Conservation (phyloP, 352 stramenopile genomes). For the Globisporangium nagaii region DNA sequence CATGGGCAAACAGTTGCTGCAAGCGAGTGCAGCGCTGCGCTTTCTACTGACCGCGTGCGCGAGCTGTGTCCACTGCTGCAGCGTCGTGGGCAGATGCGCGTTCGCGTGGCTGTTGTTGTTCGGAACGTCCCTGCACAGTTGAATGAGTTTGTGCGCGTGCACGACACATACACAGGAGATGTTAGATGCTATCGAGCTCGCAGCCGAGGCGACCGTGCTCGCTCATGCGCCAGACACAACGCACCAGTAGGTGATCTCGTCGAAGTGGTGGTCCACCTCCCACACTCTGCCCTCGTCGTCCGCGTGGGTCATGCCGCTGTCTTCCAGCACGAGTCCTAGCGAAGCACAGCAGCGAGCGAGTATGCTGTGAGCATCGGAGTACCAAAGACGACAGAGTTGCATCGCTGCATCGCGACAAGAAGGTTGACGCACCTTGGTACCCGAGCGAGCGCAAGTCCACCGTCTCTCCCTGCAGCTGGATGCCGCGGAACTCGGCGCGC, state of each 20-base stretch:
- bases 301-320: constrained; percentile 45
- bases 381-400: too few relatives aligned
- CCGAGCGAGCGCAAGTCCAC: constrained; percentile 33
- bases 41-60: constrained; percentile 49
- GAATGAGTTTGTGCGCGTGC: too few relatives aligned
- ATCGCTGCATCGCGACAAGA: not conserved
- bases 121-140: constrained; percentile 59
- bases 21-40: too few relatives aligned
- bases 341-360: not conserved
- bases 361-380: not conserved
- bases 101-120: constrained; percentile 45
- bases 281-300: constrained; percentile 65
- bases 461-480: constrained; percentile 54
- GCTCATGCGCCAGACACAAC: too few relatives aligned
- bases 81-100: constrained; percentile 38
- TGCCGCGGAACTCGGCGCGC: constrained; percentile 58
- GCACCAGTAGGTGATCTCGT: constrained; percentile 64
- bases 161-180: not conserved
- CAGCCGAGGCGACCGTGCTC: too few relatives aligned
- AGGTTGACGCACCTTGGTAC: constrained; percentile 34
- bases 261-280: constrained; percentile 76
- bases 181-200: too few relatives aligned
- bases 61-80: constrained; percentile 52
- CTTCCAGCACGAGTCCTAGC: constrained; percentile 56
- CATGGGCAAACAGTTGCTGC: too few relatives aligned